Percentiles rank a stretch among this genome's conserved stretches.
phyloP scores from a whole-genome alignment of 2,329 filamentous ascomycete species.

The Chaetomium olivaceum region DNA sequence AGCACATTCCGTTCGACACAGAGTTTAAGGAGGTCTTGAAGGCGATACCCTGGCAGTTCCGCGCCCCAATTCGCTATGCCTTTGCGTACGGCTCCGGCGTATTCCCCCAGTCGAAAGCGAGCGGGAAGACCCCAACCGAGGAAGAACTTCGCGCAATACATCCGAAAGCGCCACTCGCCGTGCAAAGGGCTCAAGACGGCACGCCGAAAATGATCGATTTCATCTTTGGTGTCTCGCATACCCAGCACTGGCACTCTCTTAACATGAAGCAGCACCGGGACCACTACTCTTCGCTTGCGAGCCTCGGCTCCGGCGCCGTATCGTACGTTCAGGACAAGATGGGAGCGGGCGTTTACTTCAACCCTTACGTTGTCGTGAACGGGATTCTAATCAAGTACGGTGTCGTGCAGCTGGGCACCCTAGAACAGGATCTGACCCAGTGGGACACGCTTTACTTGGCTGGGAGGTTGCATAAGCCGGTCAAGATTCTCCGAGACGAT shows the following conservation, averaged over 20 bases:
- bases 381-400: slow-evolving; percentile 97
- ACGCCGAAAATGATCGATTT: slow-evolving; percentile 98
- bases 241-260: slow-evolving; percentile 94
- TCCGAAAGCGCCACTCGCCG: slow-evolving; percentile 75
- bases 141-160: slow-evolving; percentile 67
- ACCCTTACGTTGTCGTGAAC: slow-evolving; percentile 91
- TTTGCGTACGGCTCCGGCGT: slow-evolving; percentile 98
- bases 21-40: slow-evolving; percentile 91
- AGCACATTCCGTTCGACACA: slow-evolving; percentile 93
- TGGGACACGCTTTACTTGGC: slow-evolving; percentile 98
- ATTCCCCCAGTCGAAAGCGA: slow-evolving; percentile 71
- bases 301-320: slow-evolving; percentile 80
- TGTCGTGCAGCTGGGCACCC: slow-evolving; percentile 88
- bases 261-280: slow-evolving; percentile 86
- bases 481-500: slow-evolving; percentile 95
- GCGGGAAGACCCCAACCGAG: slow-evolving; percentile 55
- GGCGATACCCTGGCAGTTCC: slow-evolving; percentile 86
- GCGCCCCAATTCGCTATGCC: slow-evolving; percentile 90
- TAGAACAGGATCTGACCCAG: slow-evolving; percentile 80
- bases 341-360: slow-evolving; percentile 96
- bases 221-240: slow-evolving; percentile 92
- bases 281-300: slow-evolving; percentile 86
- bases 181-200: slow-evolving; percentile 82
- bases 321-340: slow-evolving; percentile 82
- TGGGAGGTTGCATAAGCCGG: slow-evolving; percentile 91